A percentile compares a stretch with the other conserved stretches of the same genome.
Evolutionary conservation across 2,329 filamentous ascomycete species (phyloP).

Genomic region (Microascus cirrosus): DNA sequence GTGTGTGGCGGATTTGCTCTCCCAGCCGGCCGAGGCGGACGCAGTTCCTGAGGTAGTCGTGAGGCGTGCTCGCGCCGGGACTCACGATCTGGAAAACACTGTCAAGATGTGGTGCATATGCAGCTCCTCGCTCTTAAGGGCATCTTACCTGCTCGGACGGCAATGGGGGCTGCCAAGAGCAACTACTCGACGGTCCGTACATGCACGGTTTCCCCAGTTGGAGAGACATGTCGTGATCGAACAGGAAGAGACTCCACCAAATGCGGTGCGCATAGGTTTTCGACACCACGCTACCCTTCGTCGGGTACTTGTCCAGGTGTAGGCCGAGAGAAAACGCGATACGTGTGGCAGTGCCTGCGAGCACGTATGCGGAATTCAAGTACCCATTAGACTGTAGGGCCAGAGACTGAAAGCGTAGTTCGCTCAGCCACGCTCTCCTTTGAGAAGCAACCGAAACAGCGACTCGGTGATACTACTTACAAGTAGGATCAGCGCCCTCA

Average conservation of each 20-base stretch:
- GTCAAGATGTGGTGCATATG: too few species aligned
- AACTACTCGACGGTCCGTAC: too few species aligned
- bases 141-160: not conserved
- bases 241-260: slow-evolving; percentile 1
- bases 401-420: not conserved
- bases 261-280: too few species aligned
- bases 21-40: not conserved
- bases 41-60: not conserved
- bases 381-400: slow-evolving; percentile 2
- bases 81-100: slow-evolving; percentile 1
- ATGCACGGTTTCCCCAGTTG: too few species aligned
- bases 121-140: too few species aligned
- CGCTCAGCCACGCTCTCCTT: not conserved
- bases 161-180: too few species aligned
- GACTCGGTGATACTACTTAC: not conserved
- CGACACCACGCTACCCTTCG: too few species aligned
- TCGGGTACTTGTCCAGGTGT: not conserved
- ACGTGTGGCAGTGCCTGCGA: not conserved
- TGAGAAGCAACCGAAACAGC: not conserved
- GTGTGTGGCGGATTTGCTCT: not conserved
- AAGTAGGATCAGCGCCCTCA: not conserved
- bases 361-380: slow-evolving; percentile 1
- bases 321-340: slow-evolving; percentile 1
- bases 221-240: slow-evolving; percentile 3
- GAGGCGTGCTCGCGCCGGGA: not conserved